Evolutionary conservation across 2,329 filamentous ascomycete species (phyloP), one percentile per base, ranked within the genome.

Genomic region (Cordyceps tenuipes): DNA sequence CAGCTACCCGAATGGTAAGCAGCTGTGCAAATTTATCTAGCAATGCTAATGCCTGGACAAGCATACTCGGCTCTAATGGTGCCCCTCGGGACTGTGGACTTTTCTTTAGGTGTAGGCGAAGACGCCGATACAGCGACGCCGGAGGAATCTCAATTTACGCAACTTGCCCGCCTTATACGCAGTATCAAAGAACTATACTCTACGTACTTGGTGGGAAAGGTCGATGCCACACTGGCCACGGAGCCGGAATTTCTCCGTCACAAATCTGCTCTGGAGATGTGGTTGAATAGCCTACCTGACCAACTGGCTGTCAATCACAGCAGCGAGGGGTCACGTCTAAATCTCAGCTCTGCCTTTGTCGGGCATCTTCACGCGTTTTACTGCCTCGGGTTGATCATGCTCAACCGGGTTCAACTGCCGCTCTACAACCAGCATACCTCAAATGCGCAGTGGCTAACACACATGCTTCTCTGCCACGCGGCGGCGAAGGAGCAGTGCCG

Each of bases 1-100:
- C 26, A 56, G 53, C 53, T 56, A 56, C 10, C 53, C 53, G 3
- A 46, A 56, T 15, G 53, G 53, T 56, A 56, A 5, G 19, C 21
- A 47, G 44, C 44, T 13, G 7, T 26, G 9, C 19, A 34, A 5
- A 12, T 47, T 8, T 31, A 19, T 13, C 2, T 13, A 29, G 17
- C 17, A 7, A 3, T 21, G 17, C 41, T 56, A 29, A 54, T 29
- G 19, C 44, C 21, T 21, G 17, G 26, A 3, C 39, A 41, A 56
- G 53, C 53, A 47, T 56, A 56, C 26, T 56, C 53, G 2, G 41
- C 26, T 15, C 39, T 56, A 10, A 47, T 41, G 3, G 53, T 56
- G 23, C 43, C 53, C 8, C 17, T 56, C 17, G 29, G 7, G 2
- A 56, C 41, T 2, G 53, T 56, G 17, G 53, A 56, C 43, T 56